Base-by-base conservation (phyloP, 768 basidiomycete species). In the Russula dissimulans region DNA sequence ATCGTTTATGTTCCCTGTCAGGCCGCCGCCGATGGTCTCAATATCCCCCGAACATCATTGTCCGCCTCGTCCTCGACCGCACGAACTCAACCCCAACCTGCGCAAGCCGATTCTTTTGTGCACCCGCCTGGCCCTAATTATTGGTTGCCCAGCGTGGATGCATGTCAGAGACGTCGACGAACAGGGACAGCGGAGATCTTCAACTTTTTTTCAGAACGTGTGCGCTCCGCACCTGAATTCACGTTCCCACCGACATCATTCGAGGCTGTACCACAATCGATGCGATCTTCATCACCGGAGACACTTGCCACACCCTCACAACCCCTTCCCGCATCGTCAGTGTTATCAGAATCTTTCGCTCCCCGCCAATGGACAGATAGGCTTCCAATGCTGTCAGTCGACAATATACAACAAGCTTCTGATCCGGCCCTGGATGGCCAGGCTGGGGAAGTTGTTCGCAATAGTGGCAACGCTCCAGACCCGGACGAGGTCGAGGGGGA, bases 1-100 rank as follows among this genome's bases (percentile, higher is more conserved):
- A 84, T 79, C 5, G 76, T 84, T 32, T 84, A 81, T 65, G 77
- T 76, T 39, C 83, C 83, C 1, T 85, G 85, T 65, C 78, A 78
- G 65, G 78, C 78, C 22, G 82, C 84, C 1, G 77, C 77, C 12
- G 78, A 79, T 44, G 76, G 77, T 47, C 69, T 80, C 41, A 81
- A 84, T 66, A 48, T 53, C 34, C 18, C 45, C 44, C 56, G 31
- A 32, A 68, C 76, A 11, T 79, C 80, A 32, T 72, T 78, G 5
- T 73, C 73, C 12, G 10, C 39, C 67, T 68, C 32, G n/a, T 44
- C 53, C 34, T 75, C 74, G 3, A 63, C 68, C 31, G 69, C 55
- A 56, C 66, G 32, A 73, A 75, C 59, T 68, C 76, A 32, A 64
- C 69, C 18, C 67, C 76, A 32, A 64, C 69, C n/a, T 63, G 55